These are phyloP conservation scores for Tanozyma kutaoensis DNA, from an alignment of 805 yeast genomes.

Conservation along the genomic window DNA sequence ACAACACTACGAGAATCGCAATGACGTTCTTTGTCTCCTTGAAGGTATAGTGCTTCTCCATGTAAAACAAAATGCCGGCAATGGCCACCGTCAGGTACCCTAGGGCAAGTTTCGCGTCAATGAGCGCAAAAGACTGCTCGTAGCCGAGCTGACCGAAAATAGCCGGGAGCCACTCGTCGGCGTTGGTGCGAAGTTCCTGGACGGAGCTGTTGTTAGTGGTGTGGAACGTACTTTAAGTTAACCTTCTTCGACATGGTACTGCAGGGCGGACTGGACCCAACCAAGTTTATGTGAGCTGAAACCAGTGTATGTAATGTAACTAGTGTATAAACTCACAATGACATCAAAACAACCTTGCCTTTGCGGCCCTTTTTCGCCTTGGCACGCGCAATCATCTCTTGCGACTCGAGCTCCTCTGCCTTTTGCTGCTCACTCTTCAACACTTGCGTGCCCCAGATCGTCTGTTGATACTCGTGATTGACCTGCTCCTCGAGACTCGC, in stretches of 20 bases:
- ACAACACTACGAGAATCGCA: slow-evolving; percentile 19
- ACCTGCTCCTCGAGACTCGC: slow-evolving; percentile 1
- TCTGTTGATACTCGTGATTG: slow-evolving; percentile 21
- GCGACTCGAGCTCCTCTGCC: slow-evolving; percentile 12
- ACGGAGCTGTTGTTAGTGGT: too few relatives aligned
- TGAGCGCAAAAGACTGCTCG: slow-evolving; percentile 29
- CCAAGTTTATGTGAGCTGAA: neutral
- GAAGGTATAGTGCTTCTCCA: slow-evolving; percentile 37
- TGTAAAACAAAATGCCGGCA: slow-evolving; percentile 31
- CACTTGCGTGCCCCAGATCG: slow-evolving; percentile 71
- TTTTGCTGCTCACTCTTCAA: slow-evolving; percentile 25
- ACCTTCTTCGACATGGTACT: slow-evolving; percentile 9
- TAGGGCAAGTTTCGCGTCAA: slow-evolving; percentile 34
- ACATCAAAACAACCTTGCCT: slow-evolving; percentile 26
- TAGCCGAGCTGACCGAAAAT: slow-evolving; percentile 31
- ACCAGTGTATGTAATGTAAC: neutral
- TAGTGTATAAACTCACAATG: slow-evolving; percentile 4
- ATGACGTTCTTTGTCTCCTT: slow-evolving; percentile 23
- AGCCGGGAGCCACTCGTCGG: slow-evolving; percentile 34
- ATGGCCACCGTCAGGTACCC: slow-evolving; percentile 33
- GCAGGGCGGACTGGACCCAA: neutral
- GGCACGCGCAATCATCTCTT: slow-evolving; percentile 31
- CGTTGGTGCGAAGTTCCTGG: slow-evolving; percentile 30
- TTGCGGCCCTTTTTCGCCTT: slow-evolving; percentile 32
- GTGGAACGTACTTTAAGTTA: slow-evolving; percentile 12